Conservation (phyloP, 257 asterid genomes). For the Forsythia suspensa region DNA sequence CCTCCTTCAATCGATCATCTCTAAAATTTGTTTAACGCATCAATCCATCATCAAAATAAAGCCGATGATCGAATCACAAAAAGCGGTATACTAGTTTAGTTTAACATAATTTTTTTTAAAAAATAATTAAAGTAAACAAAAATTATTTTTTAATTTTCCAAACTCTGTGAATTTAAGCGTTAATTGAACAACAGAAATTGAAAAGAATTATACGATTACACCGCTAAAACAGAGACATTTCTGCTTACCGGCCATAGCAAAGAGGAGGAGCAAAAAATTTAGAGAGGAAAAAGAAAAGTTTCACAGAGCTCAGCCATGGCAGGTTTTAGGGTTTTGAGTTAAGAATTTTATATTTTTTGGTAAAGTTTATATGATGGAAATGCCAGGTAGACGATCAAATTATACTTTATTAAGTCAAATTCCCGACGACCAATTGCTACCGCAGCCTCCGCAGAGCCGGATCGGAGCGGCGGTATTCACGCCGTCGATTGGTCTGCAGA, state of each 20-base stretch:
- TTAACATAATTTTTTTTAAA: no score
- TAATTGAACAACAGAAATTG: not conserved
- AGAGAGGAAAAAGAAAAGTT: not conserved
- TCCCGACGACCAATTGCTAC: slow-evolving; percentile 62
- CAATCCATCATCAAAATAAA: no score
- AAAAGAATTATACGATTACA: not conserved
- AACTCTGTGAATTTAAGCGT: no score
- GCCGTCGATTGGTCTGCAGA: slow-evolving; percentile 60
- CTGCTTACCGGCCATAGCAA: slow-evolving; percentile 26
- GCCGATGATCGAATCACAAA: no score
- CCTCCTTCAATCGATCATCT: no score
- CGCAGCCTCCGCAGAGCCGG: slow-evolving; percentile 52
- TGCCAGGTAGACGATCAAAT: slow-evolving; percentile 74
- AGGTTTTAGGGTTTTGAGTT: slow-evolving; percentile 39
- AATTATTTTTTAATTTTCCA: no score
- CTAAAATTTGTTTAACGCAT: no score
- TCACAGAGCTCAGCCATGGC: slow-evolving; percentile 28
- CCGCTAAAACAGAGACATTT: slow-evolving; percentile 9
- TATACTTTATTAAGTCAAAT: slow-evolving; percentile 64
- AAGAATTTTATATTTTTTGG: not conserved
- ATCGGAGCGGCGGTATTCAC: slow-evolving; percentile 48
- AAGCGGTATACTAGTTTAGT: no score
- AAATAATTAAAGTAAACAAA: no score
- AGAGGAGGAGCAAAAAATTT: slow-evolving; percentile 24
- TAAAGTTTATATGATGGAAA: slow-evolving; percentile 52